Evolutionary conservation across 139 green algal species (phyloP).

Genomic region (Tetradesmus lagerheimii): DNA sequence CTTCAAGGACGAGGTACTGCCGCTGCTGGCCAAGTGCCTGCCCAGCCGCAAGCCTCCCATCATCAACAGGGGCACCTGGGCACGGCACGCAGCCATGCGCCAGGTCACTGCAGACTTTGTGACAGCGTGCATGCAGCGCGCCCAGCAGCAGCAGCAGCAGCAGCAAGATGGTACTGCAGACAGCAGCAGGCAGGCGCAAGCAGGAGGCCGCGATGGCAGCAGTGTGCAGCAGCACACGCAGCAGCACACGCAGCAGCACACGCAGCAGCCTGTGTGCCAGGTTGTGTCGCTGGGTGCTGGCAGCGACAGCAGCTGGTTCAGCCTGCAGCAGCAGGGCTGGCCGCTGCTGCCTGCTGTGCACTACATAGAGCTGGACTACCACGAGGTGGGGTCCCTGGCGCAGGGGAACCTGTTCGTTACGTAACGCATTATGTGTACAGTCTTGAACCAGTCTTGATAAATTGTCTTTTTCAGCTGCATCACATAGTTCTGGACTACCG

Average conservation of each 20-base stretch:
- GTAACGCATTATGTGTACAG: too few species aligned
- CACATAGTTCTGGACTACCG: too few species aligned
- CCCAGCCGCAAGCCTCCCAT: slow-evolving; percentile 73
- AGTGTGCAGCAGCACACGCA: slow-evolving; percentile 3
- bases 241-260: background rate
- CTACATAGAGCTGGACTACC: slow-evolving; percentile 47
- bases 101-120: slow-evolving; percentile 78
- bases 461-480: too few species aligned
- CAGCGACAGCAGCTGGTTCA: slow-evolving; percentile 91
- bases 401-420: too few species aligned
- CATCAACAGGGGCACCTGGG: slow-evolving; percentile 93
- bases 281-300: slow-evolving; percentile 87
- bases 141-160: slow-evolving; percentile 12
- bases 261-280: slow-evolving; percentile 58
- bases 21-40: slow-evolving; percentile 79
- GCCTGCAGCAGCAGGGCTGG: slow-evolving; percentile 54
- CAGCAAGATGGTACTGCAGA: background rate
- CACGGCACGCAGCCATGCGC: slow-evolving; percentile 71
- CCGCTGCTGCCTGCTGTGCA: background rate
- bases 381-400: slow-evolving; percentile 28
- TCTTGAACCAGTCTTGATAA: too few species aligned
- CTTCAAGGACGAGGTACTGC: slow-evolving; percentile 87
- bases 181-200: background rate
- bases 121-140: background rate
- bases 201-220: background rate